phyloP scores from a whole-genome alignment of 2,329 filamentous ascomycete species.

The Fusarium vanettenii region DNA sequence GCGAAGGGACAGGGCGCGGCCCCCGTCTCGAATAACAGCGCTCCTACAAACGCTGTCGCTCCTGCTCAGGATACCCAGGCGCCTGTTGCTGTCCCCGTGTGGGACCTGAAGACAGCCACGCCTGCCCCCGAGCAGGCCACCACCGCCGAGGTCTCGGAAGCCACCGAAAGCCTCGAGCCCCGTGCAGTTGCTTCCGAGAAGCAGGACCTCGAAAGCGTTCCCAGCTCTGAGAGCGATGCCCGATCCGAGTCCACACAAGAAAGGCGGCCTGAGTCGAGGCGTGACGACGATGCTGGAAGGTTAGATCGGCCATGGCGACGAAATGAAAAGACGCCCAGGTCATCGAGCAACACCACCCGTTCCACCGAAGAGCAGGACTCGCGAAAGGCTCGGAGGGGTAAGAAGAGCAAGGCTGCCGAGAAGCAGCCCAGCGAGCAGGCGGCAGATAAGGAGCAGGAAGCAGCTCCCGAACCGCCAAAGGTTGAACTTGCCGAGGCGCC shows the following conservation, averaged over 20 bases:
- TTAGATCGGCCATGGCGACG: conserved; percentile 56
- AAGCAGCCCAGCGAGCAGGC: conserved; percentile 62
- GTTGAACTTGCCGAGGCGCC: conserved; percentile 82
- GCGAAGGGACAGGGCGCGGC: conserved; percentile 78
- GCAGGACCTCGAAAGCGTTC: conserved; percentile 49
- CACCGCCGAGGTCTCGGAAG: conserved; percentile 41
- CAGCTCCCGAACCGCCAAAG: conserved; percentile 61
- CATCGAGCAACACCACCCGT: conserved; percentile 72
- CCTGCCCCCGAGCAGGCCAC: conserved; percentile 41
- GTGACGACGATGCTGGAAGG: conserved; percentile 53
- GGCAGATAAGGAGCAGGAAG: conserved; percentile 65
- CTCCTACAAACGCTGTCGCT: conserved; percentile 37
- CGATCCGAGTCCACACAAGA: conserved; percentile 50
- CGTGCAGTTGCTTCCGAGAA: conserved; percentile 44
- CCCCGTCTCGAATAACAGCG: conserved; percentile 45
- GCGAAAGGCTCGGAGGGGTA: conserved; percentile 65
- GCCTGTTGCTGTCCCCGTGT: conserved; percentile 40
- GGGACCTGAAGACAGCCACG: conserved; percentile 42
- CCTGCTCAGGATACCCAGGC: conserved; percentile 45
- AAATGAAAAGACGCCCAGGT: conserved; percentile 64
- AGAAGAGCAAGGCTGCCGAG: conserved; percentile 65
- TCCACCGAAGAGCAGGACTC: conserved; percentile 70
- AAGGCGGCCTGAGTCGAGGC: conserved; percentile 47
- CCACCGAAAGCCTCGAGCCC: conserved; percentile 37
- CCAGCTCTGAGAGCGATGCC: conserved; percentile 53